A percentile compares a stretch with the other conserved stretches of the same genome.
Evolutionary conservation across 1,284 basidiomycete species (phyloP).

Genomic region (Puccinia hordei): DNA sequence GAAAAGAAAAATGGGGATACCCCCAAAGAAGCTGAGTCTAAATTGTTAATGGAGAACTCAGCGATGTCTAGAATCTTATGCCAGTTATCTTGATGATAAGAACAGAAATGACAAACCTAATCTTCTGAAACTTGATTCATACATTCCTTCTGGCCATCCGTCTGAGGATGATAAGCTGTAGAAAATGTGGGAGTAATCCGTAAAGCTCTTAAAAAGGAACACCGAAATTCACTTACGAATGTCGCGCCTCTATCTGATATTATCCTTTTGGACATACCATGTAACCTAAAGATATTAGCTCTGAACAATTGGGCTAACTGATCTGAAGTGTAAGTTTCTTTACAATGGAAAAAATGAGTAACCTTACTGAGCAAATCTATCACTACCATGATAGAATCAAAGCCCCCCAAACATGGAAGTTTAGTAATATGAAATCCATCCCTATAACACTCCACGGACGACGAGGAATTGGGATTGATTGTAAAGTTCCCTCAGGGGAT

Average conservation of each 20-base stretch:
- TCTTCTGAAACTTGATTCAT: slow-evolving; percentile 28
- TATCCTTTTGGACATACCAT: slow-evolving; percentile 17
- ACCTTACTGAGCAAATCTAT: slow-evolving; percentile 5
- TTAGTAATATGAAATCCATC: background rate
- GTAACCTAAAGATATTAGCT: too few species aligned
- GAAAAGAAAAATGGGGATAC: slow-evolving; percentile 19
- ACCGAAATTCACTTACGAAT: slow-evolving; percentile 16
- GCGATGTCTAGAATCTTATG: slow-evolving; percentile 53
- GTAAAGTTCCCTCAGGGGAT: background rate
- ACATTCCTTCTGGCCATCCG: too few species aligned
- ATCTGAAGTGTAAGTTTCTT: background rate
- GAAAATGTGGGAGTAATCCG: background rate
- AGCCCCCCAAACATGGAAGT: background rate
- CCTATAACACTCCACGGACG: too few species aligned
- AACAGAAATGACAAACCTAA: slow-evolving; percentile 52
- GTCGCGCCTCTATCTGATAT: background rate
- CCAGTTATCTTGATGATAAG: slow-evolving; percentile 55
- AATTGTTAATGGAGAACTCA: too few species aligned
- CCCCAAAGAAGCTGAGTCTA: slow-evolving; percentile 10
- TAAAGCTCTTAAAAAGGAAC: background rate
- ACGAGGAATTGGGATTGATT: background rate
- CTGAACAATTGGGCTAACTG: background rate
- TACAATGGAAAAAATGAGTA: slow-evolving; percentile 21
- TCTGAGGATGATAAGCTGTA: too few species aligned
- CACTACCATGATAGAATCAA: slow-evolving; percentile 16